phyloP scores from a whole-genome alignment of 441 rosid species.

The Populus tomentosa region DNA sequence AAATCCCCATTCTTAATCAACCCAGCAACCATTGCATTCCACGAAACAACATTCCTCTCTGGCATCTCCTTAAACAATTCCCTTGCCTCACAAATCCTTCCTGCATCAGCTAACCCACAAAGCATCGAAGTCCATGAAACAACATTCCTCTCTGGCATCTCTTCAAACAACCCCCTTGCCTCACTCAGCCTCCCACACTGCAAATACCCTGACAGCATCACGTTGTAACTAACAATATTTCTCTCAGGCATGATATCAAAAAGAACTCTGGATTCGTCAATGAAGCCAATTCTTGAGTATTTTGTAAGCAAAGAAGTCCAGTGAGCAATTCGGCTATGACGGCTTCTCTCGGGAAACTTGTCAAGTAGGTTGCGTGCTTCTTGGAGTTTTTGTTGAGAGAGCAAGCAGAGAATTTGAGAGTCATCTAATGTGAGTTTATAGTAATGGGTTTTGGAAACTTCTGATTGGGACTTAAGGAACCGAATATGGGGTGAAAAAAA shows the following conservation, averaged over 20 bases:
- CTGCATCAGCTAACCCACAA: constrained; percentile 46
- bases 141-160: constrained; percentile 65
- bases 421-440: constrained; percentile 35
- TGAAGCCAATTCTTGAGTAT: constrained; percentile 41
- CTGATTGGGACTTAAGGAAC: constrained; percentile 15
- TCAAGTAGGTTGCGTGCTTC: constrained; percentile 64
- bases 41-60: constrained; percentile 65
- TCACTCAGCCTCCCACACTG: constrained; percentile 47
- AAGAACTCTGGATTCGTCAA: constrained; percentile 51
- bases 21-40: constrained; percentile 69
- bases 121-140: constrained; percentile 86
- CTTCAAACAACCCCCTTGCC: constrained; percentile 50
- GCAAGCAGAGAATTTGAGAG: constrained; percentile 30
- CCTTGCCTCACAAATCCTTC: constrained; percentile 45
- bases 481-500: constrained; percentile 13
- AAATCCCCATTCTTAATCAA: constrained; percentile 52
- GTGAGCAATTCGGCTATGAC: constrained; percentile 32
- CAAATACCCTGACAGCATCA: constrained; percentile 52
- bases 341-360: constrained; percentile 42
- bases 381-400: constrained; percentile 31
- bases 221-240: constrained; percentile 67
- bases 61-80: constrained; percentile 70
- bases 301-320: constrained; percentile 65
- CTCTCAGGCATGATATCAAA: constrained; percentile 59
- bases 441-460: constrained; percentile 18